Conservation (phyloP, 2,329 filamentous ascomycete genomes). For the Colletotrichum sp. region DNA sequence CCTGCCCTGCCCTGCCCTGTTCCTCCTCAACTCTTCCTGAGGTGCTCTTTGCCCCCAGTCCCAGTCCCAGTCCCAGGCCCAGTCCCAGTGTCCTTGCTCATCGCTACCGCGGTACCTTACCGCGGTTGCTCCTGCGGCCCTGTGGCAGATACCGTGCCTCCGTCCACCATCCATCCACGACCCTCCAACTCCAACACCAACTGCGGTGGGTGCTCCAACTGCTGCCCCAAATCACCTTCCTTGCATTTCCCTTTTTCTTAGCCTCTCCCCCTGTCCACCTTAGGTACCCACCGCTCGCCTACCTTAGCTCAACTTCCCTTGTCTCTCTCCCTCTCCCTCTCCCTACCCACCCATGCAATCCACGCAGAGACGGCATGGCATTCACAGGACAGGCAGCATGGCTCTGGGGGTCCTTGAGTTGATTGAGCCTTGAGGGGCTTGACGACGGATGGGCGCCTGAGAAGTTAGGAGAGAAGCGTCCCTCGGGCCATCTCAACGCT, state of each 20-base stretch:
- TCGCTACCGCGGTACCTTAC: constrained; percentile 13
- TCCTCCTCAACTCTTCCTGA: too few species aligned
- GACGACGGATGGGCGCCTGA: neutral
- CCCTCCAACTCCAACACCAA: neutral
- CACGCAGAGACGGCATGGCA: neutral
- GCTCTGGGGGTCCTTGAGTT: neutral
- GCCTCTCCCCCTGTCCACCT: neutral
- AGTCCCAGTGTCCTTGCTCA: neutral
- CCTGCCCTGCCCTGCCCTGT: too few species aligned
- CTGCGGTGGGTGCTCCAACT: neutral
- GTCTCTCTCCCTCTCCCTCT: neutral
- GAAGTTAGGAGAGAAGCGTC: neutral
- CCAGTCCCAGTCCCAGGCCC: neutral
- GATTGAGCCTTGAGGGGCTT: neutral
- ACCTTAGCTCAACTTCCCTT: neutral
- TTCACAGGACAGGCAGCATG: neutral
- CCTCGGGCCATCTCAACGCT: neutral
- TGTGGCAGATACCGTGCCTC: constrained; percentile 16
- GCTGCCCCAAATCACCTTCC: neutral
- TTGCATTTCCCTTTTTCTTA: neutral
- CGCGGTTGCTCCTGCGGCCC: neutral
- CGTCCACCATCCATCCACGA: neutral
- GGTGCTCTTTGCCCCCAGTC: too few species aligned
- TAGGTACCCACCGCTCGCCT: neutral
- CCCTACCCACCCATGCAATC: neutral